Evolutionary conservation across 148 eudicot genomes (phyloP).

Genomic region (Heliosperma pusillum): DNA sequence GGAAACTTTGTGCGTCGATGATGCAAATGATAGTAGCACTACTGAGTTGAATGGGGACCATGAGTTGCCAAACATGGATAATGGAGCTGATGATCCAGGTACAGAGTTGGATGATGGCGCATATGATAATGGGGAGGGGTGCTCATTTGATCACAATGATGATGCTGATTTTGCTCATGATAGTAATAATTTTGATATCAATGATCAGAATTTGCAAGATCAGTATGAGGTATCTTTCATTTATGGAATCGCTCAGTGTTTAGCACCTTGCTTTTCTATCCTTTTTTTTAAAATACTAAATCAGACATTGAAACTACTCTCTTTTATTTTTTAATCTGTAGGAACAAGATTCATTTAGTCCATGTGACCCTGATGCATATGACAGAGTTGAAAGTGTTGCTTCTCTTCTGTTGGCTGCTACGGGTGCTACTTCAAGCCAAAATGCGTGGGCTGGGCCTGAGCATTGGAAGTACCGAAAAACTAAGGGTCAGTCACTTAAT

Average conservation of each 20-base stretch:
- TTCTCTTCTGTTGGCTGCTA: constrained; percentile 52
- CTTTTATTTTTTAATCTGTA: constrained; percentile 27
- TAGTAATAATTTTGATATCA: constrained; percentile 36
- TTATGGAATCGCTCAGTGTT: background rate
- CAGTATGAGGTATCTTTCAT: constrained; percentile 43
- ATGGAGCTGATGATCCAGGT: constrained; percentile 15
- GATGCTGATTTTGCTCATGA: constrained; percentile 49
- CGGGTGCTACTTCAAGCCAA: constrained; percentile 58
- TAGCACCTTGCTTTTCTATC: background rate
- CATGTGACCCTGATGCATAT: constrained; percentile 39
- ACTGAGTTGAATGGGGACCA: constrained; percentile 18
- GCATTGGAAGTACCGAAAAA: constrained; percentile 86
- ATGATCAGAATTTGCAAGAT: constrained; percentile 39
- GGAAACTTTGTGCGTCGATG: constrained; percentile 16
- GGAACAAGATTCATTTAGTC: constrained; percentile 46
- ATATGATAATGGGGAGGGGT: constrained; percentile 46
- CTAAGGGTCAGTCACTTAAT: constrained; percentile 43
- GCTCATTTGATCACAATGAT: constrained; percentile 53
- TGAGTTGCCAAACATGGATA: constrained; percentile 17
- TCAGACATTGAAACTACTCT: background rate
- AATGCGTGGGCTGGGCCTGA: constrained; percentile 99
- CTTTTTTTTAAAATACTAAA: background rate
- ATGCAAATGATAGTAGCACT: constrained; percentile 14
- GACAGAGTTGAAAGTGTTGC: constrained; percentile 51
- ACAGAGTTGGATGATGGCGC: constrained; percentile 37